phyloP scores from a whole-genome alignment of 2,329 filamentous ascomycete genomes.

The Calonectria naviculata region DNA sequence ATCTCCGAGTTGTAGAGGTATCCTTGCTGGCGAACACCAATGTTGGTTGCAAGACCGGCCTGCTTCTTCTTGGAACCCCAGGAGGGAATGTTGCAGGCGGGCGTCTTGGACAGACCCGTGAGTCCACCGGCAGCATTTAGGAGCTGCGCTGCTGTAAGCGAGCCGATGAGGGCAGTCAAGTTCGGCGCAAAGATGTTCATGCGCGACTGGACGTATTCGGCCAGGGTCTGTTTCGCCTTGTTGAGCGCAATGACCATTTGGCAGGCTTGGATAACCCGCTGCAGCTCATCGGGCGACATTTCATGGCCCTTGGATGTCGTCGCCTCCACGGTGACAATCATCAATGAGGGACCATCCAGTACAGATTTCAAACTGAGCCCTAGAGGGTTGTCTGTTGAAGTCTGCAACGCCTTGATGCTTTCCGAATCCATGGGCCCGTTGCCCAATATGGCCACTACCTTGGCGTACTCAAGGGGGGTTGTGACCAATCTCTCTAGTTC shows the following conservation, averaged over 20 bases:
- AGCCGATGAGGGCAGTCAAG: conserved; percentile 88
- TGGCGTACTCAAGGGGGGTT: conserved; percentile 94
- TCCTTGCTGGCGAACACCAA: conserved; percentile 89
- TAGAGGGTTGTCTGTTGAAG: conserved; percentile 81
- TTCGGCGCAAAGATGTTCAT: conserved; percentile 98
- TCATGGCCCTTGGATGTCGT: conserved; percentile 87
- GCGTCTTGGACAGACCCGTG: conserved; percentile 89
- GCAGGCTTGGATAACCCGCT: conserved; percentile 80
- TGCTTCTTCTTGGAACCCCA: conserved; percentile 91
- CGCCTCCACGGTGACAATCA: conserved; percentile 96
- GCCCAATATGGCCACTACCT: conserved; percentile 91
- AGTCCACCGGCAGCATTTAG: conserved; percentile 94
- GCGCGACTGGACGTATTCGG: conserved; percentile 94
- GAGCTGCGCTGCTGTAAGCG: conserved; percentile 93
- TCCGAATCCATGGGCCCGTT: conserved; percentile 88
- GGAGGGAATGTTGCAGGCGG: conserved; percentile 90
- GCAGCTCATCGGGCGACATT: conserved; percentile 80
- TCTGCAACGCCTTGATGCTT: conserved; percentile 83
- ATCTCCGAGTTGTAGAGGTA: conserved; percentile 94
- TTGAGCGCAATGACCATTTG: conserved; percentile 91
- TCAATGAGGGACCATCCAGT: conserved; percentile 88
- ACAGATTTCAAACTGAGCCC: conserved; percentile 81
- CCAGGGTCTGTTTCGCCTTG: conserved; percentile 85
- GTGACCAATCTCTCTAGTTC: conserved; percentile 91
- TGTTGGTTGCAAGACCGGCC: conserved; percentile 90